phyloP scores from a whole-genome alignment of 192 early-diverging fungal genomes.

The Coemansia sp. region DNA sequence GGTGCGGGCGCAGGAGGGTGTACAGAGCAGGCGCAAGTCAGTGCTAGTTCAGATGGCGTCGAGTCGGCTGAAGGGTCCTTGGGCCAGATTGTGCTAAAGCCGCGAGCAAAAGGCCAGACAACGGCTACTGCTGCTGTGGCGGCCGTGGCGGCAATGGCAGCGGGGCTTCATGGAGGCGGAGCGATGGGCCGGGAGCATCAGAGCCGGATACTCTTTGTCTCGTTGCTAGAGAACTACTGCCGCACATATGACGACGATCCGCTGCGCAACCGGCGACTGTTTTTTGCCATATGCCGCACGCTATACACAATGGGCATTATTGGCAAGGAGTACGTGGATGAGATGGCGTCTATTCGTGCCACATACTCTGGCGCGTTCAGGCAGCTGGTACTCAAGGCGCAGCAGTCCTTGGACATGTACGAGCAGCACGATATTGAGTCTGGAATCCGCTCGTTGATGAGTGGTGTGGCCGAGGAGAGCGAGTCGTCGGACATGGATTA shows the following conservation, averaged over 20 bases:
- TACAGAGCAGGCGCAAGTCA: too few species aligned
- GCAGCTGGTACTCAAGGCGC: conserved; percentile 74
- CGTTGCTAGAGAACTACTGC: conserved; percentile 89
- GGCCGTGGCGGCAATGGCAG: background rate
- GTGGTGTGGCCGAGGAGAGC: conserved; percentile 20
- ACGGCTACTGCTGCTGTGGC: background rate
- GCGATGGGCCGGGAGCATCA: conserved; percentile 55
- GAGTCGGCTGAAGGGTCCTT: background rate
- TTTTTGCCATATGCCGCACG: conserved; percentile 84
- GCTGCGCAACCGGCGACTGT: conserved; percentile 77
- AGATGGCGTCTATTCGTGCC: conserved; percentile 77
- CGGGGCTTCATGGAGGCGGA: background rate
- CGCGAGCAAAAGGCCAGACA: background rate
- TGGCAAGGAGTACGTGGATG: conserved; percentile 72
- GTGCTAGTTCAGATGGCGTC: too few species aligned
- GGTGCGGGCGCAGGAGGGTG: background rate
- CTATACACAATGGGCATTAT: conserved; percentile 81
- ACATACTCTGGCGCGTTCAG: conserved; percentile 83
- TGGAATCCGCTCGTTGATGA: conserved; percentile 32
- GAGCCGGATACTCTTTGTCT: conserved; percentile 78
- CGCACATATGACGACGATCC: conserved; percentile 80
- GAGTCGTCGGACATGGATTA: conserved; percentile 10
- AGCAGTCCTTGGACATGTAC: conserved; percentile 53
- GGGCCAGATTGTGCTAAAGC: background rate
- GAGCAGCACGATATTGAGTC: conserved; percentile 50